These are phyloP conservation scores for Dillenia turbinata DNA, from an alignment of 164 flowering plant genomes.

Conservation along the genomic window DNA sequence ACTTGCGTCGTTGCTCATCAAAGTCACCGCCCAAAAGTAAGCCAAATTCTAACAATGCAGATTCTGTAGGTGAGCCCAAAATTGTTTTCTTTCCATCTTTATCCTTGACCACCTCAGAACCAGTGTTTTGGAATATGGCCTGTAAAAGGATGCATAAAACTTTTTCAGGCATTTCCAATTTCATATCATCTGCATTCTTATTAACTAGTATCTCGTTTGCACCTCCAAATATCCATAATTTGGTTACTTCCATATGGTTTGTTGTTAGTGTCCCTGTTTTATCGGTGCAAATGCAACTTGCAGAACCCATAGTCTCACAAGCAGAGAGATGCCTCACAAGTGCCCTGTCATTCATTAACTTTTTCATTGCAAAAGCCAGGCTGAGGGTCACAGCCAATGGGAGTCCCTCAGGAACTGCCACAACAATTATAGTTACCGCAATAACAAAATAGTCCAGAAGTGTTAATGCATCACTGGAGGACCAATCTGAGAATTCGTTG, in stretches of 20 bases:
- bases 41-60: constrained; percentile 69
- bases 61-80: constrained; percentile 72
- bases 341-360: constrained; percentile 45
- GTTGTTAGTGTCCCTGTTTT: constrained; percentile 63
- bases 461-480: constrained; percentile 32
- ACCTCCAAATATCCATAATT: constrained; percentile 33
- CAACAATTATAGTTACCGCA: constrained; percentile 53
- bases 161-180: constrained; percentile 17
- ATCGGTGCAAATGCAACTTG: constrained; percentile 47
- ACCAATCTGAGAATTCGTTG: constrained; percentile 31
- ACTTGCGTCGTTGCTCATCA: constrained; percentile 26
- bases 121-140: constrained; percentile 37
- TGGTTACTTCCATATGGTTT: constrained; percentile 43
- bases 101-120: constrained; percentile 54
- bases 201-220: constrained; percentile 15
- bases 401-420: constrained; percentile 61
- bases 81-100: constrained; percentile 51
- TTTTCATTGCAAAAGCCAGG: constrained; percentile 59
- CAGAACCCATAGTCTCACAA: constrained; percentile 67
- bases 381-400: constrained; percentile 57
- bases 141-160: constrained; percentile 28
- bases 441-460: constrained; percentile 44
- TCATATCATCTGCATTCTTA: constrained; percentile 7
- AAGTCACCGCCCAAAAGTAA: constrained; percentile 54
- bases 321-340: constrained; percentile 49